Percentiles rank a stretch among this genome's conserved stretches.
These are phyloP conservation scores for Yarrowia sp. DNA, from an alignment of 805 yeast genomes.

Conservation along the genomic window DNA sequence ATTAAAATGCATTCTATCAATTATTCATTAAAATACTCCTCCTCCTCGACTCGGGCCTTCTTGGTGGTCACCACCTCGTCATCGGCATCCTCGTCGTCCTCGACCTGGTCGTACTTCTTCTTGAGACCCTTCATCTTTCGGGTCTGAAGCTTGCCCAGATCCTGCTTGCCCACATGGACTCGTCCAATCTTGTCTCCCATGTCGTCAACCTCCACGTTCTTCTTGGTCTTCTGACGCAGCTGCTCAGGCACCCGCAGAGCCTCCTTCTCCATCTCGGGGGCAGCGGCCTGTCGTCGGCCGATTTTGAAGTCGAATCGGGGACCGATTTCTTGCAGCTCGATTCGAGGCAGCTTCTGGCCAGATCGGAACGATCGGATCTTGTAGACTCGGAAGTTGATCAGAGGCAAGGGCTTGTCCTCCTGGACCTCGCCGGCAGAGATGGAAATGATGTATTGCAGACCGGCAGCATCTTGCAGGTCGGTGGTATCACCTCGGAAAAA, in stretches of 20 bases:
- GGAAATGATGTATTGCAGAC: slow-evolving; percentile 88
- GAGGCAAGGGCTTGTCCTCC: slow-evolving; percentile 74
- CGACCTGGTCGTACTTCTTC: slow-evolving; percentile 78
- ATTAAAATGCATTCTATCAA: slow-evolving; percentile 16
- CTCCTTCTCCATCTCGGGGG: slow-evolving; percentile 89
- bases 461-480: slow-evolving; percentile 89
- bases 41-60: slow-evolving; percentile 43
- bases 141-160: slow-evolving; percentile 86
- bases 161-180: slow-evolving; percentile 96
- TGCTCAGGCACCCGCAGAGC: slow-evolving; percentile 83
- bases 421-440: slow-evolving; percentile 78
- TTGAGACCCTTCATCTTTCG: slow-evolving; percentile 99
- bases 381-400: slow-evolving; percentile 89
- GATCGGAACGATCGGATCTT: slow-evolving; percentile 76
- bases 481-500: slow-evolving; percentile 84
- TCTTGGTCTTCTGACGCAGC: slow-evolving; percentile 79
- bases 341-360: slow-evolving; percentile 89
- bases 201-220: slow-evolving; percentile 84
- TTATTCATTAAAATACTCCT: slow-evolving; percentile 36
- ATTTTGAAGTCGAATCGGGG: slow-evolving; percentile 93
- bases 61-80: slow-evolving; percentile 49
- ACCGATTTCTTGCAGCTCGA: slow-evolving; percentile 93
- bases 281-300: slow-evolving; percentile 83
- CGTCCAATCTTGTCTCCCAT: slow-evolving; percentile 98
- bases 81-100: slow-evolving; percentile 59